Evolutionary conservation across 345 rosid species (phyloP).

Genomic region (Eucalyptus polybractea): DNA sequence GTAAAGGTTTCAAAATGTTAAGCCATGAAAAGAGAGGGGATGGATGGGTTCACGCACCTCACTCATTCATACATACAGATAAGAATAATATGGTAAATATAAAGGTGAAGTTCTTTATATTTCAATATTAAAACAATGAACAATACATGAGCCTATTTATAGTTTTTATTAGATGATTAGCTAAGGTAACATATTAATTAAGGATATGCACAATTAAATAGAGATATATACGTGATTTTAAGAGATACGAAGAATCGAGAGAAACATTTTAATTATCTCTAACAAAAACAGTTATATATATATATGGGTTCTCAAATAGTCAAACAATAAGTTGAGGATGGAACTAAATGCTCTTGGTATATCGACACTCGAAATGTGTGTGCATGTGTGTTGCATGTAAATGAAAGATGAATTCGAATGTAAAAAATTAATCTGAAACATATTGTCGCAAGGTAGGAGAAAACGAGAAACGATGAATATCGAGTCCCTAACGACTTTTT

Average conservation of each 20-base stretch:
- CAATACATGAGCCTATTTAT: background rate
- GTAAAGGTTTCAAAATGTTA: background rate
- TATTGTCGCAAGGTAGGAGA: background rate
- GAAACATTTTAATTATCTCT: background rate
- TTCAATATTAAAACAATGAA: background rate
- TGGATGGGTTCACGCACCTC: background rate
- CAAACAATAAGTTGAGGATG: background rate
- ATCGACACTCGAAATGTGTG: background rate
- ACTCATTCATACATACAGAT: background rate
- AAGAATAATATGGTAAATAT: too few species aligned
- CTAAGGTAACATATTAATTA: background rate
- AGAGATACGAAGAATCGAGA: accelerated
- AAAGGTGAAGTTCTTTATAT: background rate
- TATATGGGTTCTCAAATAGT: background rate
- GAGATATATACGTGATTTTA: background rate
- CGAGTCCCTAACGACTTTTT: too few species aligned
- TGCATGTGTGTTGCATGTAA: too few species aligned
- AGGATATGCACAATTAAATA: background rate
- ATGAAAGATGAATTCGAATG: too few species aligned
- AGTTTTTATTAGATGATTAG: background rate
- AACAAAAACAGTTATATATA: too few species aligned
- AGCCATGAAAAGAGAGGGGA: background rate
- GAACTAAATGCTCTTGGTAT: background rate
- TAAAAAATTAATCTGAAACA: background rate
- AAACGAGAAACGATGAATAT: too few species aligned